phyloP scores from a whole-genome alignment of 345 rosid species.

The Bruguiera sexangula region DNA sequence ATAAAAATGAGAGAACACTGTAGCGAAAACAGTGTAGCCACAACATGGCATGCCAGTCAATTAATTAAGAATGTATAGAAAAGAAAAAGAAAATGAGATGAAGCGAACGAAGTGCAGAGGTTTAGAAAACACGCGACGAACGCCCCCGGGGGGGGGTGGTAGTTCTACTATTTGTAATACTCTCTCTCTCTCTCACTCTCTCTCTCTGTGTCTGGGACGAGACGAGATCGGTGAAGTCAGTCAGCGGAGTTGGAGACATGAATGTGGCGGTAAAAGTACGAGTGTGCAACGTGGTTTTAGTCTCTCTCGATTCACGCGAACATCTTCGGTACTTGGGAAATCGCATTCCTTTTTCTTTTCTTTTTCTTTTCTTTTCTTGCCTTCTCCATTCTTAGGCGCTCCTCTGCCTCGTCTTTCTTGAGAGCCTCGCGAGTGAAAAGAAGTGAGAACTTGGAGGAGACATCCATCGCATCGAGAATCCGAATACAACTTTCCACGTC shows the following conservation, averaged over 20 bases:
- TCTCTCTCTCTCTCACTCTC: slow-evolving; percentile 2
- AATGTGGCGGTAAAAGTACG: neutral
- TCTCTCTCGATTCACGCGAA: slow-evolving; percentile 27
- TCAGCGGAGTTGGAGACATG: neutral
- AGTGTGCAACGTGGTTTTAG: neutral
- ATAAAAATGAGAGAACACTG: no score
- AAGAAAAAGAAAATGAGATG: no score
- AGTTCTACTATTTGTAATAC: no score
- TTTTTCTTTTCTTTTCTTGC: slow-evolving; percentile 10
- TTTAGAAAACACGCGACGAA: slow-evolving; percentile 35
- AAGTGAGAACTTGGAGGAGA: neutral
- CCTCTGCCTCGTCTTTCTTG: no score
- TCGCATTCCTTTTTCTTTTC: neutral
- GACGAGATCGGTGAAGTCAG: neutral
- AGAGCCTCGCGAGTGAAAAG: neutral
- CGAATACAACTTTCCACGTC: neutral
- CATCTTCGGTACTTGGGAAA: slow-evolving; percentile 33
- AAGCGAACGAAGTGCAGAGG: neutral
- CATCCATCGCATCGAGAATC: neutral
- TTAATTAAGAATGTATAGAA: no score
- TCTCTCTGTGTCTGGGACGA: no score
- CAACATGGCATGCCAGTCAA: no score
- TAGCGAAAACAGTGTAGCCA: no score
- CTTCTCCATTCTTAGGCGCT: slow-evolving; percentile 15
- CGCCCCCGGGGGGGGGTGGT: slow-evolving; percentile 19